Base-by-base conservation (phyloP, 1,139 yeast species). In the Geotrichum phurueaensis region DNA sequence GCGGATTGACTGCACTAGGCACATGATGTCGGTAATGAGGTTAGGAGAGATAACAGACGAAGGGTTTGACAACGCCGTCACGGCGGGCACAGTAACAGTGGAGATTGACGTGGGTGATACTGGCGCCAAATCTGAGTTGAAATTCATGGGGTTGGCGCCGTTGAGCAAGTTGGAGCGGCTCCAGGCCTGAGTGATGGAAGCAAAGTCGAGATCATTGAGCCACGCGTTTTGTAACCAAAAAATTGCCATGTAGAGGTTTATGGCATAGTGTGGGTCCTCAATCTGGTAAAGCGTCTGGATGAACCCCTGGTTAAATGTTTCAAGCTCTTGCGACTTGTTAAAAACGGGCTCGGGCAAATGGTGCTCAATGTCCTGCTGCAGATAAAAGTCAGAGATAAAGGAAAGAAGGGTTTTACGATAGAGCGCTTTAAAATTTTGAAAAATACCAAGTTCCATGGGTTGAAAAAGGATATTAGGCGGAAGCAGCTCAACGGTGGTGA, bases 391-490 rank as follows among this genome's bases (percentile, higher is more conserved):
- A 18, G 57, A 49, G 12, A 58, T 58, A 33, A 58, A 58, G 3
- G 57, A 47, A 13, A 58, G 27, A 29, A 61, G 33, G 3, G 23
- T 20, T 47, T 56, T 50, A 9, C 63, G 50, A 20, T 61, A 61
- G 6, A 51, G 36, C 4, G 63, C 63, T 47, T 61, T 61, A 54
- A 61, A 61, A 25, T 58, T 58, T 20, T 61, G 59, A n/a, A 61
- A 22, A 15, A 57, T 52, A 4, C 63, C 63, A 4, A 58, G 56
- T 13, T 61, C 61, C 48, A 57, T 48, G 1, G 63, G 63, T 18
- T 48, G 53, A 49, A 53, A 53, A 22, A 39, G 47, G 10, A 58
- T 15, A 25, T 58, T 53, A 10, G 60, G 57, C 5, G 63, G 63
- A 18, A 58, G 48, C 18, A 61, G 53, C 45, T 43, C 50, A 23